Conservation (phyloP, 75 land plant species). For the Pinus tabuliformis region DNA sequence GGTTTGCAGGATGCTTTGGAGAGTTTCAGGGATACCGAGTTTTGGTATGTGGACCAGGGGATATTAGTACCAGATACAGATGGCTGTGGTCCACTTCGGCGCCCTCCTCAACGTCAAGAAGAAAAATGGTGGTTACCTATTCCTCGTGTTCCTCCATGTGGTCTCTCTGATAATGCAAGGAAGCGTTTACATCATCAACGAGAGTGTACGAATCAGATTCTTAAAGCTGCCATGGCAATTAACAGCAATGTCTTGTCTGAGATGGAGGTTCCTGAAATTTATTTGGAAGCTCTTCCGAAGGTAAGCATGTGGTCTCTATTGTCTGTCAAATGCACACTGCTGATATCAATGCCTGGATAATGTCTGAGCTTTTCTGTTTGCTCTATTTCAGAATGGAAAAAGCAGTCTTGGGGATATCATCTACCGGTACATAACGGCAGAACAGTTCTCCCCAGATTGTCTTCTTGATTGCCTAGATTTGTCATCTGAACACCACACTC, state of each 20-base stretch:
- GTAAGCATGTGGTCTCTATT: conserved; percentile 17
- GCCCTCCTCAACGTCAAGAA: conserved; percentile 47
- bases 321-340: not conserved
- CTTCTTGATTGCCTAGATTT: conserved; percentile 70
- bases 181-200: conserved; percentile 73
- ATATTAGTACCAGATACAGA: conserved; percentile 24
- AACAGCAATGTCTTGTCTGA: conserved; percentile 63
- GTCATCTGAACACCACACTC: conserved; percentile 67
- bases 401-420: conserved; percentile 67
- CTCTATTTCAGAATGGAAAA: conserved; percentile 57
- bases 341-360: not conserved
- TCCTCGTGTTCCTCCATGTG: conserved; percentile 67
- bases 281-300: conserved; percentile 74
- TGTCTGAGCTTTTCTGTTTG: not conserved
- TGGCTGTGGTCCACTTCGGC: conserved; percentile 27
- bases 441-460: conserved; percentile 66
- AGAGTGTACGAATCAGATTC: conserved; percentile 72
- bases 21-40: conserved; percentile 61
- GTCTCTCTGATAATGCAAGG: conserved; percentile 49
- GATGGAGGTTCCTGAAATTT: conserved; percentile 81
- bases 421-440: conserved; percentile 58
- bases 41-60: conserved; percentile 84
- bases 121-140: conserved; percentile 95
- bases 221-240: conserved; percentile 81
- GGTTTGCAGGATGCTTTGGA: conserved; percentile 68